Conservation (phyloP, 106 monocot species). For the Gastrodia elata region DNA sequence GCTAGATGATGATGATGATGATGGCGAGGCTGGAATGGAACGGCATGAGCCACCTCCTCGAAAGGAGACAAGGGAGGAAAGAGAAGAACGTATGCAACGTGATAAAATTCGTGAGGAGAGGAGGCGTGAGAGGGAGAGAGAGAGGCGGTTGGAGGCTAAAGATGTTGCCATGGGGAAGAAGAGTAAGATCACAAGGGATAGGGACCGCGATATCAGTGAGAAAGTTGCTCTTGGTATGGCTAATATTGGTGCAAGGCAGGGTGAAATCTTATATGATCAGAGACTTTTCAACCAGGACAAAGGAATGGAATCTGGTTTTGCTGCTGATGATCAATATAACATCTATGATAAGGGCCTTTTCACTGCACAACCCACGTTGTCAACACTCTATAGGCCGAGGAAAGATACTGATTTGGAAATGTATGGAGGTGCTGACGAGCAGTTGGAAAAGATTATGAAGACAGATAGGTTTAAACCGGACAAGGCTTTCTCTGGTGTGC, state of each 20-base stretch:
- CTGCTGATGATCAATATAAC: constrained; percentile 89
- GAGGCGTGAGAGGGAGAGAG: constrained; percentile 84
- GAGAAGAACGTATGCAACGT: constrained; percentile 63
- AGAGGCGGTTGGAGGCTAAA: constrained; percentile 75
- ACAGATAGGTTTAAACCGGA: constrained; percentile 94
- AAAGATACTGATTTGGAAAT: constrained; percentile 74
- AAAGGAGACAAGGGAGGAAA: constrained; percentile 74
- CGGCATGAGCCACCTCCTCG: constrained; percentile 19
- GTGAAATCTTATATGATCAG: constrained; percentile 94
- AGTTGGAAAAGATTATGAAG: constrained; percentile 84
- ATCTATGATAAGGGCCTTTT: constrained; percentile 89
- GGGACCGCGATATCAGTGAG: constrained; percentile 87
- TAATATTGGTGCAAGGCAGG: constrained; percentile 52
- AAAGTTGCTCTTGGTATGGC: constrained; percentile 98
- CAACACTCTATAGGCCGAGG: constrained; percentile 86
- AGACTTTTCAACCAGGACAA: constrained; percentile 98
- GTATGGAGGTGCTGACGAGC: constrained; percentile 90
- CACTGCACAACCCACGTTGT: constrained; percentile 86
- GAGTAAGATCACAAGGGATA: constrained; percentile 84
- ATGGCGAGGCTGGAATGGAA: constrained; percentile 29
- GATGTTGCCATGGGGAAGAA: constrained; percentile 90
- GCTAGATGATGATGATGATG: constrained; percentile 34
- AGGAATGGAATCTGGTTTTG: constrained; percentile 96
- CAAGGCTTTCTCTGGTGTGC: constrained; percentile 73
- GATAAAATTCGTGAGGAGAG: constrained; percentile 90